Base-by-base conservation (phyloP, 805 yeast species). In the Saccharomycopsis fibuligera region DNA sequence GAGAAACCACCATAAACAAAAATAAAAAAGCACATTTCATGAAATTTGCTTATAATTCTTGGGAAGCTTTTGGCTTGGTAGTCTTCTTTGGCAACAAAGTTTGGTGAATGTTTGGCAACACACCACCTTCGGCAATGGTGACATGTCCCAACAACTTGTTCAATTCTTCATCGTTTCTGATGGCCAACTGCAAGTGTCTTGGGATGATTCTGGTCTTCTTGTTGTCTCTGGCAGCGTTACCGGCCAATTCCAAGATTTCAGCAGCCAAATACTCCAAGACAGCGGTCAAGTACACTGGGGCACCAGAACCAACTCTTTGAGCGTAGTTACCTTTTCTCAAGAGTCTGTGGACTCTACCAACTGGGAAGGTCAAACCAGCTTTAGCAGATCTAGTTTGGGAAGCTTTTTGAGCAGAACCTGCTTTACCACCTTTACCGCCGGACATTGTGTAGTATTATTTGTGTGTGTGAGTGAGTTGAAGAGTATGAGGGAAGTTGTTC, bases 311-410 rank as follows among this genome's bases (percentile, higher is more conserved):
- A 63, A 91, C 83, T 78, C 98, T 83, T 76, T 89, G 95, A 66
- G 96, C 95, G 77, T 91, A 87, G 83, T 90, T 87, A 70, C 96
- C 96, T 76, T 84, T 88, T 81, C 95, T 87, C 67, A 90, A 75
- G 62, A 90, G 79, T 76, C 97, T 83, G 79, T 90, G 96, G 62
- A 91, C 93, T 82, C 97, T 90, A 73, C 98, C 98, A 61, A 90
- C 98, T 76, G 98, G 98, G 95, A 91, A 90, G 63, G 95, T 86
- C 68, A 91, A 81, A 72, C 97, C 97, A 68, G 98, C 97, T 80
- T 89, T 91, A 58, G 96, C 83, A 61, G 98, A 90, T 83, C 97
- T 88, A 50, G 97, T 86, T 77, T 91, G 91, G 67, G 96, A 83
- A 65, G 95, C 89, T 76, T 91, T 91, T 69, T 88, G 90, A 62